A percentile compares a stretch with the other conserved stretches of the same genome.
These are phyloP conservation scores for Quercus berberidifolia DNA, from an alignment of 306 rosid species.

Conservation along the genomic window DNA sequence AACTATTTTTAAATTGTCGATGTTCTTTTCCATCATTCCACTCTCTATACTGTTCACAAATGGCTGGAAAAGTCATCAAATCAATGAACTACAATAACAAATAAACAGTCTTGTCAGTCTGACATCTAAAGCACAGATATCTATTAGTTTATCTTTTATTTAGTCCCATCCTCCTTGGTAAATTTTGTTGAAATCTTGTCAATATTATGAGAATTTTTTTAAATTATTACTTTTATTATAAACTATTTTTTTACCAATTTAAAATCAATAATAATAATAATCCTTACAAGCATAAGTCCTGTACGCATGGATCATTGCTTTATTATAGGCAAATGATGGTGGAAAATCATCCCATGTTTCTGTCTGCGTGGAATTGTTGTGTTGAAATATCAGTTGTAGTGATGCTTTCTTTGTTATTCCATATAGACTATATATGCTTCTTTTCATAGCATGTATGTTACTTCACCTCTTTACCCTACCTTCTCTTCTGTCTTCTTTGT, in stretches of 20 bases:
- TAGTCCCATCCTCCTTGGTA: neutral
- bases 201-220: neutral
- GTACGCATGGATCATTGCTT: neutral
- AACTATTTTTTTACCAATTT: too few relatives aligned
- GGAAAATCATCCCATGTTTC: neutral
- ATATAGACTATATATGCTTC: neutral
- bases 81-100: neutral
- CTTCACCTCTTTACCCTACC: too few relatives aligned
- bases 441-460: too few relatives aligned
- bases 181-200: neutral
- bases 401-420: neutral
- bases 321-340: neutral
- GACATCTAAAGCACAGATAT: neutral
- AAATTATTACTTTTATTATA: neutral
- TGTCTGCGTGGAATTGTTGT: neutral
- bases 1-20: neutral
- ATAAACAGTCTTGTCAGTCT: neutral
- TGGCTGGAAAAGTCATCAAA: neutral
- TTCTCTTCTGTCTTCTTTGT: too few relatives aligned
- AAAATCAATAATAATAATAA: too few relatives aligned
- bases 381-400: neutral
- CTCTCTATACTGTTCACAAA: neutral
- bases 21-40: neutral
- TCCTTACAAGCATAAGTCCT: too few relatives aligned
- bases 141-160: neutral